phyloP scores from a whole-genome alignment of 2,329 filamentous ascomycete genomes.

The Alternaria burnsii region DNA sequence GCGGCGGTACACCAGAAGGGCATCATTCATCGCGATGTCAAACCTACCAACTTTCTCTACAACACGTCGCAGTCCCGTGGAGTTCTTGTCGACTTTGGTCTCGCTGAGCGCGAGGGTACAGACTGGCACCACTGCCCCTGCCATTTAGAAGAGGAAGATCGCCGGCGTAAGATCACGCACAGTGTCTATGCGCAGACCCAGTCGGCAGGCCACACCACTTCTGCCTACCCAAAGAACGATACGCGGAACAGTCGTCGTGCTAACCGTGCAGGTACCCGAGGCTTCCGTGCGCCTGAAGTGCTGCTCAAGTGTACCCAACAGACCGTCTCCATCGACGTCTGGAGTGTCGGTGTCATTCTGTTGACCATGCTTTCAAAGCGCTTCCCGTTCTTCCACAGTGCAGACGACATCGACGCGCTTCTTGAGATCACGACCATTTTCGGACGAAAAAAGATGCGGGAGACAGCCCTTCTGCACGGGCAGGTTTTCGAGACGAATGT shows the following conservation, averaged over 20 bases:
- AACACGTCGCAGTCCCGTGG: slow-evolving; percentile 81
- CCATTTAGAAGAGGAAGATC: slow-evolving; percentile 68
- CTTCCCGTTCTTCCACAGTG: slow-evolving; percentile 98
- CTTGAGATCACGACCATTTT: slow-evolving; percentile 98
- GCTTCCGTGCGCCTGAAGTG: slow-evolving; percentile 95
- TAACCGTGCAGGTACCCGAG: slow-evolving; percentile 92
- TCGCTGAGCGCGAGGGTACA: slow-evolving; percentile 78
- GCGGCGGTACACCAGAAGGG: slow-evolving; percentile 80
- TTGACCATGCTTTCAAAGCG: slow-evolving; percentile 91
- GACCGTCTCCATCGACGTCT: slow-evolving; percentile 91
- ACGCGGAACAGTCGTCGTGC: slow-evolving; percentile 86
- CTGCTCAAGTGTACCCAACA: slow-evolving; percentile 97
- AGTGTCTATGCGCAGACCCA: slow-evolving; percentile 67
- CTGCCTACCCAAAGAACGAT: slow-evolving; percentile 88
- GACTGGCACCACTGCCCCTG: slow-evolving; percentile 86
- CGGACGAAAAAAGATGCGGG: slow-evolving; percentile 82
- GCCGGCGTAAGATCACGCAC: slow-evolving; percentile 65
- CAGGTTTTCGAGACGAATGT: slow-evolving; percentile 93
- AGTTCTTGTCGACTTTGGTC: slow-evolving; percentile 98
- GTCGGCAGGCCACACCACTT: slow-evolving; percentile 49
- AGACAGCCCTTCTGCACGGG: slow-evolving; percentile 83
- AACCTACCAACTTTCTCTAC: slow-evolving; percentile 97
- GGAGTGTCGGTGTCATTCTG: slow-evolving; percentile 96
- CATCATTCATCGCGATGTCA: slow-evolving; percentile 95
- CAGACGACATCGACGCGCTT: slow-evolving; percentile 97